Conservation (phyloP, 139 green algal genomes). For the Chlamydomonas sp. region DNA sequence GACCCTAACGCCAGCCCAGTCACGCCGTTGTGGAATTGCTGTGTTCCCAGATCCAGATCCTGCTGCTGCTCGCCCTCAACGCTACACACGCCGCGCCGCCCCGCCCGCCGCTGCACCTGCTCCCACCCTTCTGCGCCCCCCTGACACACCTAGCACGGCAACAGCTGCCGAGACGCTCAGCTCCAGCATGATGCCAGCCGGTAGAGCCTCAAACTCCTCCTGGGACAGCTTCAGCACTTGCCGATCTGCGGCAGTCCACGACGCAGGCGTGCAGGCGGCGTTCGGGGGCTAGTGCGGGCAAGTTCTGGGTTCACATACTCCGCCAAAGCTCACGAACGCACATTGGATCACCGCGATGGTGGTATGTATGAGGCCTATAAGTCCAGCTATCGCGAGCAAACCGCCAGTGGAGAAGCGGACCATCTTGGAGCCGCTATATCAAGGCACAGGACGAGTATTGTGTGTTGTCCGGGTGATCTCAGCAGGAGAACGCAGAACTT, state of each 20-base stretch:
- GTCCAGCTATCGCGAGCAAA: constrained; percentile 6
- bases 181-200: constrained; percentile 16
- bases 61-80: no score
- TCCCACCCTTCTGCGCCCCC: no score
- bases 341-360: constrained; percentile 42
- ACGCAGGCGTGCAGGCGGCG: not conserved
- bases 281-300: not conserved
- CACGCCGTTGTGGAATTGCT: no score
- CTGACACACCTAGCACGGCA: not conserved
- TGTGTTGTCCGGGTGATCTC: not conserved
- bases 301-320: not conserved
- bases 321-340: not conserved
- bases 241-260: constrained; percentile 18
- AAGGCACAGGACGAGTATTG: not conserved
- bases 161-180: not conserved
- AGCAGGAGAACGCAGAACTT: no score
- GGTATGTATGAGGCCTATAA: constrained; percentile 28
- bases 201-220: constrained; percentile 46
- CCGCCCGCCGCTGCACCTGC: no score
- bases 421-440: not conserved
- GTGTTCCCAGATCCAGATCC: no score
- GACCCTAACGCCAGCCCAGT: no score
- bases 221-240: constrained; percentile 41
- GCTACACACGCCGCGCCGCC: no score
- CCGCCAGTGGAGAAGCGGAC: constrained; percentile 23